Conservation (phyloP, 192 early-diverging fungal genomes). For the Nowakowskiella sp. region DNA sequence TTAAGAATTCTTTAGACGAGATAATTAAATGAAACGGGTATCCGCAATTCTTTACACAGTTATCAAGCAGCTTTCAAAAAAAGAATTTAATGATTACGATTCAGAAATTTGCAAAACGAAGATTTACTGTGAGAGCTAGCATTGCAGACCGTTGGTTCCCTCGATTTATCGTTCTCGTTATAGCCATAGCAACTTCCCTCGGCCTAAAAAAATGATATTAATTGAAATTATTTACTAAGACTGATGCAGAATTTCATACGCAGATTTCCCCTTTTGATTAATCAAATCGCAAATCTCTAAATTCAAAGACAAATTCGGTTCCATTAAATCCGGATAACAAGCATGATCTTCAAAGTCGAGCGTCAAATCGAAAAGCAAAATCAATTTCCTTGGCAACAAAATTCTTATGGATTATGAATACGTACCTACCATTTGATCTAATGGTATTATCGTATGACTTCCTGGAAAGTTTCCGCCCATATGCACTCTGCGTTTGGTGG, state of each 20-base stretch:
- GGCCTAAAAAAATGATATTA: conserved; percentile 37
- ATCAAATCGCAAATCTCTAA: conserved; percentile 94
- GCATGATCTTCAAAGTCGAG: conserved; percentile 53
- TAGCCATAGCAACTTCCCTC: conserved; percentile 64
- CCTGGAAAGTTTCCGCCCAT: too few relatives aligned
- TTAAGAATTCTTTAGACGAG: conserved; percentile 92
- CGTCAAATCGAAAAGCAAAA: neutral
- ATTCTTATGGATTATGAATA: neutral
- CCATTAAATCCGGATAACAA: conserved; percentile 56
- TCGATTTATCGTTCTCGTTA: conserved; percentile 58
- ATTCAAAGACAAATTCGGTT: conserved; percentile 80
- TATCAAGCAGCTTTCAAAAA: conserved; percentile 73
- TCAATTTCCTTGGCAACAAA: neutral
- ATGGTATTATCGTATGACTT: too few relatives aligned
- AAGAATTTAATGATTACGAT: conserved; percentile 10
- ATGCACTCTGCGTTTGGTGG: too few relatives aligned
- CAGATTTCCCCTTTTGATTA: conserved; percentile 79
- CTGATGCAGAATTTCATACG: conserved; percentile 39
- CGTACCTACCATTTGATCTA: neutral
- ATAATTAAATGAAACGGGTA: conserved; percentile 96
- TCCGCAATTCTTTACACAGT: conserved; percentile 98
- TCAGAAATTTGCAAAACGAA: neutral
- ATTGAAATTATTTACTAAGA: conserved; percentile 1
- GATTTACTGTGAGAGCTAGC: conserved; percentile 54
- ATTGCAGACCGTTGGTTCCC: conserved; percentile 46